Conservation (phyloP, 2,329 filamentous ascomycete genomes). For the Albophoma yamanashiensis region DNA sequence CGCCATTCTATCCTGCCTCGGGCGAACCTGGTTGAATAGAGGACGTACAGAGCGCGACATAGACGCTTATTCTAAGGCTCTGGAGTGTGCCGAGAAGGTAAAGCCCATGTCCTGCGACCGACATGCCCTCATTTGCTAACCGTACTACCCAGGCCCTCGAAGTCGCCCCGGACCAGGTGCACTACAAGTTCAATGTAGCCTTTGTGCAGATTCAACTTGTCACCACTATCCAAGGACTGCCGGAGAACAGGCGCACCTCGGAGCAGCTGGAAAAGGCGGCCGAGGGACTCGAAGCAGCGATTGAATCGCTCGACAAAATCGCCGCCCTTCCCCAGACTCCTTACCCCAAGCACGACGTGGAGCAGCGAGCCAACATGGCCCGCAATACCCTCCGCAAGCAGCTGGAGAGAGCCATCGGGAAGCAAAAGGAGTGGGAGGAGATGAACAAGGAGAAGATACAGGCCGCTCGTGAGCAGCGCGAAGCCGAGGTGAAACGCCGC, state of each 20-base stretch:
- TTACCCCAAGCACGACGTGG: slow-evolving; percentile 82
- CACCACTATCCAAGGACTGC: slow-evolving; percentile 62
- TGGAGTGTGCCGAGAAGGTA: slow-evolving; percentile 55
- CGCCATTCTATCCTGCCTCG: slow-evolving; percentile 73
- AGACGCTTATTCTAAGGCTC: slow-evolving; percentile 44
- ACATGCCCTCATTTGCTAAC: not conserved
- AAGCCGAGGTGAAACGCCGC: slow-evolving; percentile 66
- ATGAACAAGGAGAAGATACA: slow-evolving; percentile 83
- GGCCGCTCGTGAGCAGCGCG: slow-evolving; percentile 67
- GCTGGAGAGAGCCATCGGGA: slow-evolving; percentile 72
- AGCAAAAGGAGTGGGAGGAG: slow-evolving; percentile 84
- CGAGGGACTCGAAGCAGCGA: slow-evolving; percentile 74
- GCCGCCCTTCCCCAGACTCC: slow-evolving; percentile 58
- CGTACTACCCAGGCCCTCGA: slow-evolving; percentile 49
- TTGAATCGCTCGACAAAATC: slow-evolving; percentile 58
- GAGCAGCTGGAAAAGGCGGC: slow-evolving; percentile 73
- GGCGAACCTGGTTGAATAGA: slow-evolving; percentile 76
- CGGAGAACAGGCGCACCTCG: slow-evolving; percentile 66
- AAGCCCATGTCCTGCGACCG: slow-evolving; percentile 5
- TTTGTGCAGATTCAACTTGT: slow-evolving; percentile 96
- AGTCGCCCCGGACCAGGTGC: slow-evolving; percentile 70
- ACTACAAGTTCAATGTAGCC: slow-evolving; percentile 95
- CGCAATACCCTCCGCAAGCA: slow-evolving; percentile 90
- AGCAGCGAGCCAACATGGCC: slow-evolving; percentile 95
- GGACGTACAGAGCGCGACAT: slow-evolving; percentile 53